phyloP scores from a whole-genome alignment of 495 filamentous ascomycete species.

The Penicillium arizonense region DNA sequence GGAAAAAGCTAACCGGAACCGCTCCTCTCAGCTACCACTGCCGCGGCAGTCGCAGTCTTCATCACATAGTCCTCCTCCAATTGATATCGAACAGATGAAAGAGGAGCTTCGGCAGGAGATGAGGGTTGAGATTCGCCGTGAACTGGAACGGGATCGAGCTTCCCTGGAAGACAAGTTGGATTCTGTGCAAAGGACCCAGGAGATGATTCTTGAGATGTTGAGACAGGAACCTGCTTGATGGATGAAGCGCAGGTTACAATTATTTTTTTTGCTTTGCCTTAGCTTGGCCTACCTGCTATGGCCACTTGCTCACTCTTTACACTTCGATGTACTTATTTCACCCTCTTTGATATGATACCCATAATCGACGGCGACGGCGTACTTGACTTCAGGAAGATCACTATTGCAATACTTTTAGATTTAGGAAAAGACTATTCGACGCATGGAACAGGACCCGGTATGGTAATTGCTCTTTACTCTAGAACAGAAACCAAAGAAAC shows the following conservation, averaged over 20 bases:
- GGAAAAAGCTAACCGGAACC: not conserved
- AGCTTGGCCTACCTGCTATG: not conserved
- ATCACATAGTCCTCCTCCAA: not conserved
- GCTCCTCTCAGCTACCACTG: too few species aligned
- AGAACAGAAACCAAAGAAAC: slow-evolving; percentile 18
- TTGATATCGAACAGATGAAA: slow-evolving; percentile 27
- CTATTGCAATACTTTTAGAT: not conserved
- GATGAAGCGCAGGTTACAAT: too few species aligned
- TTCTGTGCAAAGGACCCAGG: slow-evolving; percentile 42
- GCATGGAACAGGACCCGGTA: slow-evolving; percentile 6
- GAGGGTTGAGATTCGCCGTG: slow-evolving; percentile 26
- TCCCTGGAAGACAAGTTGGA: slow-evolving; percentile 38
- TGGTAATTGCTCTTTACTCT: slow-evolving; percentile 29
- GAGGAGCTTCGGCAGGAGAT: slow-evolving; percentile 39
- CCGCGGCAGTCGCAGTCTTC: not conserved
- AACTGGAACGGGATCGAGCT: slow-evolving; percentile 34
- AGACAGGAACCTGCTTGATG: slow-evolving; percentile 37
- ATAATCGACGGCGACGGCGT: slow-evolving; percentile 1
- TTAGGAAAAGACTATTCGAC: not conserved
- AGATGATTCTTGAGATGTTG: slow-evolving; percentile 48
- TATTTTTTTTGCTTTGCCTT: not conserved
- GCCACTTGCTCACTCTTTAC: not conserved
- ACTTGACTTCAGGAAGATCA: too few species aligned
- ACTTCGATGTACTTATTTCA: not conserved
- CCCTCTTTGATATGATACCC: slow-evolving; percentile 15